A percentile compares a stretch with the other conserved stretches of the same genome.
These are phyloP conservation scores for Mortierella sp. DNA, from an alignment of 371 early-diverging fungal species.

Conservation along the genomic window DNA sequence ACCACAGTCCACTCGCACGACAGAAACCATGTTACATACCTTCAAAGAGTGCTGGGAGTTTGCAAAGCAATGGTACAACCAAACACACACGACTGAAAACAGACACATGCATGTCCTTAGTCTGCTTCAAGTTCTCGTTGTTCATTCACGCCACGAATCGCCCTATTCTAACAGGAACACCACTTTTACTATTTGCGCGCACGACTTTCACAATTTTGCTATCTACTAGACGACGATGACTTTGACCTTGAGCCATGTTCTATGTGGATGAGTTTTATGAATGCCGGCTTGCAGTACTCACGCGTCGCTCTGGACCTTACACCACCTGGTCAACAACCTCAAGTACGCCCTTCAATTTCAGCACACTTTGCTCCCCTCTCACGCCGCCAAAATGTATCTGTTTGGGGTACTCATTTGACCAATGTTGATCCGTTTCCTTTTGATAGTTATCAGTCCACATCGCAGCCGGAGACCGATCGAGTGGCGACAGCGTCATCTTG, in stretches of 20 bases:
- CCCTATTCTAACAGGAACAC: neutral
- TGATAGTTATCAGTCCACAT: slow-evolving; percentile 38
- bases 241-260: slow-evolving; percentile 40
- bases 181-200: too few relatives aligned
- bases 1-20: slow-evolving; percentile 39
- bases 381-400: neutral
- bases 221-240: slow-evolving; percentile 22
- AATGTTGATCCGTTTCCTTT: neutral
- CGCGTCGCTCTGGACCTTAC: slow-evolving; percentile 36
- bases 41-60: slow-evolving; percentile 2
- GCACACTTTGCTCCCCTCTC: neutral
- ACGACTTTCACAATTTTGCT: neutral
- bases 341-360: slow-evolving; percentile 13
- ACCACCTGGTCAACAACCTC: slow-evolving; percentile 28
- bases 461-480: slow-evolving; percentile 28
- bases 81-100: neutral
- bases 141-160: too few relatives aligned
- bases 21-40: slow-evolving; percentile 20
- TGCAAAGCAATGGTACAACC: neutral
- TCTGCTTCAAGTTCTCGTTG: neutral
- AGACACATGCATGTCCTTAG: neutral
- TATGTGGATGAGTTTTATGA: slow-evolving; percentile 42
- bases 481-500: slow-evolving; percentile 24
- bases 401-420: neutral
- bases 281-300: slow-evolving; percentile 43